These are phyloP conservation scores for Solanum phureja DNA, from an alignment of 257 asterid genomes.

Conservation along the genomic window DNA sequence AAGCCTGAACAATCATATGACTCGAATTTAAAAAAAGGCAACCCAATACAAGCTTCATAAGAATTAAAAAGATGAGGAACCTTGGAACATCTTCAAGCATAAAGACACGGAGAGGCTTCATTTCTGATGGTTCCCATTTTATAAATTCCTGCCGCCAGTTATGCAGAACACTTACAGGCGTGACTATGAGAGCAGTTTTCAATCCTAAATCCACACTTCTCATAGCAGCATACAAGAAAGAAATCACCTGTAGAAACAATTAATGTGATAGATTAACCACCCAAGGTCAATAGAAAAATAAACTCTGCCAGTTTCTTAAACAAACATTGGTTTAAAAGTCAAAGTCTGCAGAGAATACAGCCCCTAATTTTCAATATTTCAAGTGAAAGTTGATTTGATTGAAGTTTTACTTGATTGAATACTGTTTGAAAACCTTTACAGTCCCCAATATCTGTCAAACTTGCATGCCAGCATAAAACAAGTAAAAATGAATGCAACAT, in stretches of 20 bases:
- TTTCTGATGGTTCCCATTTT: slow-evolving; percentile 92
- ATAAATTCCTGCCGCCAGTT: slow-evolving; percentile 85
- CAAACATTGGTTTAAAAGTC: neutral
- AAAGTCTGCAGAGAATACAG: neutral
- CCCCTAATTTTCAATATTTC: neutral
- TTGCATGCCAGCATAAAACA: neutral
- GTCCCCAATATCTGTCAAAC: neutral
- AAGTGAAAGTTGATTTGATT: neutral
- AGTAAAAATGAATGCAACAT: neutral
- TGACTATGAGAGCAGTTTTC: slow-evolving; percentile 81
- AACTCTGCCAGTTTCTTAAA: neutral
- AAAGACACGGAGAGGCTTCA: slow-evolving; percentile 78
- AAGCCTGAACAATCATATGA: neutral
- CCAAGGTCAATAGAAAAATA: neutral
- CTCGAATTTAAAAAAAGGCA: neutral
- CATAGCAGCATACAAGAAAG: slow-evolving; percentile 91
- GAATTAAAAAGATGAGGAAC: slow-evolving; percentile 18
- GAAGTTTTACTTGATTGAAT: neutral
- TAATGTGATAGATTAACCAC: neutral
- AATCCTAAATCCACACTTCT: slow-evolving; percentile 76
- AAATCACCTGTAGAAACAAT: slow-evolving; percentile 57
- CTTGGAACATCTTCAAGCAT: slow-evolving; percentile 96
- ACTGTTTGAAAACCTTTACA: neutral
- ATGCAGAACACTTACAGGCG: slow-evolving; percentile 93
- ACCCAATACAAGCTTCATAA: neutral